These are phyloP conservation scores for Tulasnella sp. DNA, from an alignment of 768 basidiomycete species.

Conservation along the genomic window DNA sequence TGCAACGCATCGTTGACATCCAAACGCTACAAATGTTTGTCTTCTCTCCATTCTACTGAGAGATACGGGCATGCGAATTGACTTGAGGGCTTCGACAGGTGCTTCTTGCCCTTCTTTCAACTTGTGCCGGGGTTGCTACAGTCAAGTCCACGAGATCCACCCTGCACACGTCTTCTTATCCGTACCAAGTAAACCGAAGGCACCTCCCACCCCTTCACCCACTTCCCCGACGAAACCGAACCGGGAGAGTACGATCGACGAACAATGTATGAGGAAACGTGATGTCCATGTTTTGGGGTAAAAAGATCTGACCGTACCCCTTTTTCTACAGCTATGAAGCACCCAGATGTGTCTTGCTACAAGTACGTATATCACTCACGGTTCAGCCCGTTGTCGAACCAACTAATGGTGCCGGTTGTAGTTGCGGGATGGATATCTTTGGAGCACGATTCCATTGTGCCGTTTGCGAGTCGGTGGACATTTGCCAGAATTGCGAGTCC, in stretches of 20 bases:
- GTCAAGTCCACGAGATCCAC: slow-evolving; percentile 88
- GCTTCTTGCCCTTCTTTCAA: slow-evolving; percentile 73
- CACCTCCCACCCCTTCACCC: background rate
- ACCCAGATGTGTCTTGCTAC: slow-evolving; percentile 77
- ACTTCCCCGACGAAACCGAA: background rate
- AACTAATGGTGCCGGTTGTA: slow-evolving; percentile 34
- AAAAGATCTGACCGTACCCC: background rate
- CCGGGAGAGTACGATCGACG: slow-evolving; percentile 11
- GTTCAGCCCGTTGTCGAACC: background rate
- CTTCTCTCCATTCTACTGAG: background rate
- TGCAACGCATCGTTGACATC: slow-evolving; percentile 59
- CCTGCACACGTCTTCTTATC: slow-evolving; percentile 82
- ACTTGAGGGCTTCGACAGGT: slow-evolving; percentile 30
- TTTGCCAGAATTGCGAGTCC: slow-evolving; percentile 82
- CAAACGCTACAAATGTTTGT: slow-evolving; percentile 71
- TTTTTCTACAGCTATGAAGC: slow-evolving; percentile 56
- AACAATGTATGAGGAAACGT: slow-evolving; percentile 23
- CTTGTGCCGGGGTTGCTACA: slow-evolving; percentile 78
- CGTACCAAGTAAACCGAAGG: slow-evolving; percentile 51
- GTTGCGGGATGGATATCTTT: slow-evolving; percentile 84
- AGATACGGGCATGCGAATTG: background rate
- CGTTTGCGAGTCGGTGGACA: slow-evolving; percentile 78
- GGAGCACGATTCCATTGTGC: slow-evolving; percentile 93
- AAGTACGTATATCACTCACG: slow-evolving; percentile 53
- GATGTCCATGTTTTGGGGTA: background rate